Evolutionary conservation across 192 early-diverging fungal species (phyloP).

Genomic region (Lobosporangium transversale): DNA sequence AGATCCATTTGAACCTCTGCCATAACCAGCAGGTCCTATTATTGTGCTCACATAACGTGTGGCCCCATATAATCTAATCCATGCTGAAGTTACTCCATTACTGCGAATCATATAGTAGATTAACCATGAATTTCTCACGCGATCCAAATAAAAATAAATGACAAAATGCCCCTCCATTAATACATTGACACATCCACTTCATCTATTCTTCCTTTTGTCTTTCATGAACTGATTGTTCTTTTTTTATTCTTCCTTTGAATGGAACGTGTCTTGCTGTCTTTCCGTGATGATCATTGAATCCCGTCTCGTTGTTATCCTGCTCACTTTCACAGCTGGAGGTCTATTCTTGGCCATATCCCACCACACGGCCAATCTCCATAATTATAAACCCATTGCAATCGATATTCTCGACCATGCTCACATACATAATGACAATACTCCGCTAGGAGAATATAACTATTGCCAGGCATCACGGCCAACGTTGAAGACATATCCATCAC

Average conservation of each 20-base stretch:
- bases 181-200: not conserved
- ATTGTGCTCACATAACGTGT: too few relatives aligned
- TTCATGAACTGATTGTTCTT: not conserved
- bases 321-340: conserved; percentile 25
- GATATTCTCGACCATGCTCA: conserved; percentile 13
- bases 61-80: too few relatives aligned
- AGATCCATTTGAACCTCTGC: too few relatives aligned
- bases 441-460: conserved; percentile 18
- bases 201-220: not conserved
- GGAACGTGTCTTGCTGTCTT: not conserved
- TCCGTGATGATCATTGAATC: not conserved
- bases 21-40: too few relatives aligned
- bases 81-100: too few relatives aligned
- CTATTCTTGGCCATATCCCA: conserved; percentile 12
- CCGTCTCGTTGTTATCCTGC: conserved; percentile 5
- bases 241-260: not conserved
- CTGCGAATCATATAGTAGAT: too few relatives aligned
- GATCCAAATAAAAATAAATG: not conserved
- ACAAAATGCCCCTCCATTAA: not conserved
- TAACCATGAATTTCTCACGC: too few relatives aligned
- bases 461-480: conserved; percentile 35
- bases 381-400: conserved; percentile 1
- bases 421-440: not conserved
- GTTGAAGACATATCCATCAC: conserved; percentile 19
- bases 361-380: not conserved